Base-by-base conservation (phyloP, 129 eudicot genomes). In the Chrysanthemum makinoi region DNA sequence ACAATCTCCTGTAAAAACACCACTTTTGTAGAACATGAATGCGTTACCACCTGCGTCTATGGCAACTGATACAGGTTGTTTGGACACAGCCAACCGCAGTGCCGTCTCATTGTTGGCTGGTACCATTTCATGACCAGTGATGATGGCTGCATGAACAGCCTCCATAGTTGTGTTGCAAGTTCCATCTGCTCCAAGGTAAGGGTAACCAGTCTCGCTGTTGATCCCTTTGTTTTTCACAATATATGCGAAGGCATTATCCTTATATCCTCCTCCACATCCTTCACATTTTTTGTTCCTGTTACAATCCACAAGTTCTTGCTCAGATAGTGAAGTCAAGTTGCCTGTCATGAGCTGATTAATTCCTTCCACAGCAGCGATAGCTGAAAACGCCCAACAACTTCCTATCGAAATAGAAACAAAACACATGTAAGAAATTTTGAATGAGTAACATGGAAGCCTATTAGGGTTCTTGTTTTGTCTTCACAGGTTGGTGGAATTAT, bases 331-430 rank as follows among this genome's bases (percentile, higher is more conserved):
- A 54, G 73, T 81, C 20, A 85, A 17, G 44, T 82, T 75, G n/a
- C 78, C 81, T 0, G 89, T 85, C 63, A 58, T 75, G 0, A 85
- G 61, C 56, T 81, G 82, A n/a, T 60, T 74, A 61, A 81, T 79
- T 39, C 89, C 89, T 79, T 85, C 86, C 24, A 80, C 72, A 0
- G 89, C 84, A 49, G 82, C 86, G 10, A 85, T 62, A 4, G 89
- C 80, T 20, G 84, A 73, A 77, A 85, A 85, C 1, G 86, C 84
- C 89, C 89, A 85, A 17, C 89, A 81, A 18, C 80, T 71, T 76
- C 80, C 82, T 81, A n/a, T 72, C 2, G 43, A 19, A 22, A 46
- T 35, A 39, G 35, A 6, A 55, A 63, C 19, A 30, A 7, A 33
- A 16, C 1, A 56, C 4, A 18, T 15, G 2, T 9, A 33, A 67